phyloP scores from a whole-genome alignment of 164 flowering plant species.

The Piper longum region DNA sequence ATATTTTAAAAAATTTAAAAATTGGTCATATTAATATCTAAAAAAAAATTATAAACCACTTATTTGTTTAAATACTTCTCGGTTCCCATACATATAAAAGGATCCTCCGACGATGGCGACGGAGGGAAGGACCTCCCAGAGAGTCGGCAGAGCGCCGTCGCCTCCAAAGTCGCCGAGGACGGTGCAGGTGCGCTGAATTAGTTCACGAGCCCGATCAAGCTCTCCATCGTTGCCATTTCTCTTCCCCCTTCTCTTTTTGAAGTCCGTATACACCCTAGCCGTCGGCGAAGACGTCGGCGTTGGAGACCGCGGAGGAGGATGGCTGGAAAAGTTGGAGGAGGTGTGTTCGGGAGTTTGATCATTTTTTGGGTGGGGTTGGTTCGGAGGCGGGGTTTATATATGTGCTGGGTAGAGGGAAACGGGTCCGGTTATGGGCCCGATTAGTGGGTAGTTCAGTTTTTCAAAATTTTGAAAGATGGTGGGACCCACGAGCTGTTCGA shows the following conservation, averaged over 20 bases:
- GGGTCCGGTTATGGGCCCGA: no score
- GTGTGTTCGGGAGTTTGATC: neutral
- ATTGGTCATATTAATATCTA: no score
- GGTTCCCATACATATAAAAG: no score
- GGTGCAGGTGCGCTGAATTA: conserved; percentile 53
- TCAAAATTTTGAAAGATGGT: no score
- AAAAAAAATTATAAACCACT: no score
- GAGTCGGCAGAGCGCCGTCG: conserved; percentile 52
- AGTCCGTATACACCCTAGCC: neutral
- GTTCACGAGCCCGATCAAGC: conserved; percentile 52
- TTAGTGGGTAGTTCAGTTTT: no score
- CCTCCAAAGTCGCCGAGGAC: conserved; percentile 60
- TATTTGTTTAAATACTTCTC: no score
- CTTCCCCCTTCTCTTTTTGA: neutral
- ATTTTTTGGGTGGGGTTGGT: no score
- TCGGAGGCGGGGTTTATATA: no score
- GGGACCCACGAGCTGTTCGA: no score
- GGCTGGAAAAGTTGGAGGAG: neutral
- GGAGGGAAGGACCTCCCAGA: conserved; percentile 87
- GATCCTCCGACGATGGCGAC: conserved; percentile 93
- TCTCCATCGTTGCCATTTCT: conserved; percentile 50
- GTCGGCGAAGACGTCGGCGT: neutral
- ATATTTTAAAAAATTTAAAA: no score
- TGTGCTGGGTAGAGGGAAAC: no score
- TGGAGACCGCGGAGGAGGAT: conserved; percentile 1